Evolutionary conservation across 306 rosid genomes (phyloP).

Genomic region (Arachis stenosperma): DNA sequence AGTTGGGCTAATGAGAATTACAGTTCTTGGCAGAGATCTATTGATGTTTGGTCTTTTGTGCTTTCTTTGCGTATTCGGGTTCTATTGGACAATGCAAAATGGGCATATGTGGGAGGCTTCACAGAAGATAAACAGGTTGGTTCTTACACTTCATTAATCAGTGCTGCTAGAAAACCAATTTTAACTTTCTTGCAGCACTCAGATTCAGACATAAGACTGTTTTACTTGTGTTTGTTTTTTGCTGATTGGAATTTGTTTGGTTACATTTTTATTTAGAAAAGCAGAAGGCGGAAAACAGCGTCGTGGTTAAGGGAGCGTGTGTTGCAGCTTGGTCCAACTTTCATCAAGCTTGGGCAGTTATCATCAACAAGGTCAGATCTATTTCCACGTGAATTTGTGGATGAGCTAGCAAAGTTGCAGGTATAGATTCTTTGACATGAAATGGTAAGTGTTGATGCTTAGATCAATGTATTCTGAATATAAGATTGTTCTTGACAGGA

Average conservation of each 20-base stretch:
- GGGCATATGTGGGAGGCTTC: slow-evolving; percentile 91
- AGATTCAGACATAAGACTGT: not conserved
- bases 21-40: slow-evolving; percentile 76
- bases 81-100: slow-evolving; percentile 78
- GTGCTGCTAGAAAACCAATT: not conserved
- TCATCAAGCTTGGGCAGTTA: slow-evolving; percentile 85
- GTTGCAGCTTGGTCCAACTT: slow-evolving; percentile 90
- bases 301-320: slow-evolving; percentile 80
- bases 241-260: not conserved
- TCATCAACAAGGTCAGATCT: slow-evolving; percentile 88
- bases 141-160: slow-evolving; percentile 2
- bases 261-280: slow-evolving; percentile 50
- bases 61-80: slow-evolving; percentile 78
- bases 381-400: slow-evolving; percentile 83
- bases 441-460: not conserved
- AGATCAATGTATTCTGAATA: slow-evolving; percentile 17
- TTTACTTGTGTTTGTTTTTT: slow-evolving; percentile 8
- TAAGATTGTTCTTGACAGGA: slow-evolving; percentile 54
- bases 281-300: slow-evolving; percentile 70
- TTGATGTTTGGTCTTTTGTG: slow-evolving; percentile 94
- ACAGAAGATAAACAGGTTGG: slow-evolving; percentile 84
- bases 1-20: slow-evolving; percentile 96
- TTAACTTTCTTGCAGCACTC: not conserved
- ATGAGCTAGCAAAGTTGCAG: slow-evolving; percentile 86
- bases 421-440: slow-evolving; percentile 35